Evolutionary conservation across 768 basidiomycete genomes (phyloP), one percentile per base, ranked within the genome.

Genomic region (Neoboletus magnificus): DNA sequence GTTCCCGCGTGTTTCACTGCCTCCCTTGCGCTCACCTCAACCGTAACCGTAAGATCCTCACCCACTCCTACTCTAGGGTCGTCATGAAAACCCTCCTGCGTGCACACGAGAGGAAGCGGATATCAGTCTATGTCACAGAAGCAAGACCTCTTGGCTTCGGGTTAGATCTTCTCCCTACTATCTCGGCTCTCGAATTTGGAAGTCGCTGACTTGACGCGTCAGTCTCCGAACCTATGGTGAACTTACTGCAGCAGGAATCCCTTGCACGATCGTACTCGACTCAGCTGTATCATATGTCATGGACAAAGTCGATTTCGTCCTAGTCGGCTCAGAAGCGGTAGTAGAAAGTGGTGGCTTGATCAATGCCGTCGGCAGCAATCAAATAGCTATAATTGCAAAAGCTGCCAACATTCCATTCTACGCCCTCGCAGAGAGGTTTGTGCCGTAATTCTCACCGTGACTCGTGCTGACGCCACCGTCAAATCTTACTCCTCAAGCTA

Each of bases 121-220:
- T 98, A 72, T 93, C 91, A 66, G 96, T 99, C 37, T 98, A 93
- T 71, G 96, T 99, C 55, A 98, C 96, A 62, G 93, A 98, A 84
- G 91, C 92, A 33, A 83, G 92, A 60, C 94, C 96, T 71, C 84
- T 83, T 69, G 91, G 89, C 65, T 79, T 89, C 62, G 92, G 94
- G 93, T 92, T 69, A 66, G 85, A 77, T 50, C 55, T 59, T 48
- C 47, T 41, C 52, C 50, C 49, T 43, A 41, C 48, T 30, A 1
- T 52, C 18, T 45, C 20, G 30, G 45, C 37, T 20, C 23, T 47
- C 37, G n/a, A 48, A 37, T 56, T 61, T 58, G 37, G 32, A 50
- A 37, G 40, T 48, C 35, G 35, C 56, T 59, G 23, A 59, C 48
- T 22, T 25, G 15, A 13, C 39, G 3, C 50, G 60, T 58, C 71